phyloP scores from a whole-genome alignment of 2,329 filamentous ascomycete genomes.

The Colletotrichum sp. region DNA sequence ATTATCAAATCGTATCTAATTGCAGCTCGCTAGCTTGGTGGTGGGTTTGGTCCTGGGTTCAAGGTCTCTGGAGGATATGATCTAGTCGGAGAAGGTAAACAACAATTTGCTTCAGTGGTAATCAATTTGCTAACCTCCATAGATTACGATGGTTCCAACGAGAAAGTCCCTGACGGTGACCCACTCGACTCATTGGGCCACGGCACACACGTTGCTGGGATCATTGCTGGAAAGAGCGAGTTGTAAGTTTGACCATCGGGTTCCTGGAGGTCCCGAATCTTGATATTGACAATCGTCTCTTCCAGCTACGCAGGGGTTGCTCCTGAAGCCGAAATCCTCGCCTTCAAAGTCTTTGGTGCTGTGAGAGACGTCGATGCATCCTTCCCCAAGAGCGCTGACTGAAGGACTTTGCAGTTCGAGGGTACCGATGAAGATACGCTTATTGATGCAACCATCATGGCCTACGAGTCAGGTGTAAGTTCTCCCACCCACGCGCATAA shows the following conservation, averaged over 20 bases:
- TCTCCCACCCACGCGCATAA: rapidly evolving
- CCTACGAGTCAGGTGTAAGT: constrained; percentile 17
- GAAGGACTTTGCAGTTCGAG: neutral
- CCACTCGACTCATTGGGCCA: constrained; percentile 26
- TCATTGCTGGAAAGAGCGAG: constrained; percentile 26
- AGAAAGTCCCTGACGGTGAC: constrained; percentile 24
- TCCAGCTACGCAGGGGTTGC: constrained; percentile 27
- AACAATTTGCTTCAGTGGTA: rapidly evolving
- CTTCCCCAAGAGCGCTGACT: neutral
- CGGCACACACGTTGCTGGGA: constrained; percentile 30
- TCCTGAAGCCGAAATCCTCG: constrained; percentile 25
- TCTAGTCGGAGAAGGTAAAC: constrained; percentile 24
- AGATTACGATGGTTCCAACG: constrained; percentile 16
- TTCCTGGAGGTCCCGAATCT: neutral
- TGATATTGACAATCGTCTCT: neutral
- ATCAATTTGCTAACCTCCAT: neutral
- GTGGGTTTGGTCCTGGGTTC: constrained; percentile 24
- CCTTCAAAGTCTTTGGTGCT: constrained; percentile 29
- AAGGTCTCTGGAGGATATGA: constrained; percentile 28
- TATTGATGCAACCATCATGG: constrained; percentile 17
- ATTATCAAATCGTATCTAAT: neutral
- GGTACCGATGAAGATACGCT: constrained; percentile 19
- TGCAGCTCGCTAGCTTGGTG: constrained; percentile 28
- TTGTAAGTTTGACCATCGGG: neutral
- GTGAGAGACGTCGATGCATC: neutral